Evolutionary conservation across 2,329 filamentous ascomycete genomes (phyloP).

Genomic region (Xylariaceae sp.): DNA sequence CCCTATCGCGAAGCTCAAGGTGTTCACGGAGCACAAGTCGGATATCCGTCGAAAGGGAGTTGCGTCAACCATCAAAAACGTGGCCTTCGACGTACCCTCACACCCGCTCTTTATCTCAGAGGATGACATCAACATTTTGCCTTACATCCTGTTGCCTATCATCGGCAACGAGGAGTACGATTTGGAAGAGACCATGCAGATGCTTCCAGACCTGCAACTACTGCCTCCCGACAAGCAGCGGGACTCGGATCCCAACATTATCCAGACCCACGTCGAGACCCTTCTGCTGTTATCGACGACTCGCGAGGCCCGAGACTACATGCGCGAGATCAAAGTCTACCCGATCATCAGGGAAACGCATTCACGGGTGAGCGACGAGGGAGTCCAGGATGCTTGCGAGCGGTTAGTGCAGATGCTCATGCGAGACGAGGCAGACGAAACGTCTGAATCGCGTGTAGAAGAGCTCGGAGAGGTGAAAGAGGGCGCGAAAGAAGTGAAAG

Average conservation of each 20-base stretch:
- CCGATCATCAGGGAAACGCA: conserved; percentile 86
- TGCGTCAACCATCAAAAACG: conserved; percentile 93
- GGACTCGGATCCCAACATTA: conserved; percentile 68
- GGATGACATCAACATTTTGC: conserved; percentile 71
- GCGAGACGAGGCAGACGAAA: conserved; percentile 62
- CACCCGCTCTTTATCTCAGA: conserved; percentile 68
- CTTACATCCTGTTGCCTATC: conserved; percentile 83
- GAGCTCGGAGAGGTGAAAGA: conserved; percentile 34
- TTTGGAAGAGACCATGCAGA: conserved; percentile 77
- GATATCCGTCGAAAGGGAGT: conserved; percentile 84
- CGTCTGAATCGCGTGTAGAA: conserved; percentile 37
- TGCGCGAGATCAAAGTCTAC: conserved; percentile 78
- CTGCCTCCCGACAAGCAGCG: conserved; percentile 84
- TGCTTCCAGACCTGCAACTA: conserved; percentile 87
- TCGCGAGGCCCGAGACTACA: conserved; percentile 63
- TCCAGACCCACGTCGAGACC: conserved; percentile 86
- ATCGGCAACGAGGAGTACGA: conserved; percentile 83
- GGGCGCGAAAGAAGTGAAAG: neutral
- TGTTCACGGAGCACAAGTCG: conserved; percentile 88
- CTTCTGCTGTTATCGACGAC: conserved; percentile 78
- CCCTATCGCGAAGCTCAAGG: conserved; percentile 86
- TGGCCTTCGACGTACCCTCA: conserved; percentile 71
- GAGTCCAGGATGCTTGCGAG: conserved; percentile 78
- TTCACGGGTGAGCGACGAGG: conserved; percentile 68
- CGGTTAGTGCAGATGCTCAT: conserved; percentile 84